Base-by-base conservation (phyloP, 441 rosid species). In the Bruguiera hainesii region DNA sequence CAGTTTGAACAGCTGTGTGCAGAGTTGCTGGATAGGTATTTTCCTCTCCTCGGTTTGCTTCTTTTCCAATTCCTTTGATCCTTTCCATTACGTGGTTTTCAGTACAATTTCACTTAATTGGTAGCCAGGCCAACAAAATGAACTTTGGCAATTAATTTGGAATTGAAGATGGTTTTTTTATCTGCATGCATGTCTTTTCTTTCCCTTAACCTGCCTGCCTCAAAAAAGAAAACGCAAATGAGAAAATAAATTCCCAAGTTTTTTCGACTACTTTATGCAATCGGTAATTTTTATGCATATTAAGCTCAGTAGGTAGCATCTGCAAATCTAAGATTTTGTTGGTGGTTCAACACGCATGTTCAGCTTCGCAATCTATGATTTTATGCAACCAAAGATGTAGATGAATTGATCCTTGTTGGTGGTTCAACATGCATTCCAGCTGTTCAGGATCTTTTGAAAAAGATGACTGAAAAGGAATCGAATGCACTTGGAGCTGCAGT, bases 351-450 rank as follows among this genome's bases (percentile, higher is more conserved):
- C 26, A 26, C 2, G 26, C 26, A 26, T 26, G 26, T 1, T 26
- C 26, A 26, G 26, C 26, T 26, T 26, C 0, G 26, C 5, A 30
- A 30, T 30, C 31, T 30, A 30, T 30, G 31, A 30, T 30, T 30
- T 30, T 30, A 91, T 66, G 97, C 95, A 55, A 78, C 81, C 26
- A 93, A 81, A 56, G 98, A 93, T 65, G 64, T 93, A 28, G 96
- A 90, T 68, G 97, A 90, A 74, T 93, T 93, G 28, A 93, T 93
- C 56, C 97, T 93, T 74, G 97, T 90, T 19, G 98, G 98, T 67
- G 98, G 97, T 26, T 89, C 96, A 60, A 93, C 96, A 8, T 89
- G 97, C 26, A 93, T 93, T 65, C 97, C 95, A 30, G 97, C 98
- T 29, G 89, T 86, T 18, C 95, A 88, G 72, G 93, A 85, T 68